Percentiles rank a stretch among this genome's conserved stretches.
These are phyloP conservation scores for Mycena rebaudengoi DNA, from an alignment of 768 basidiomycete genomes.

Conservation along the genomic window DNA sequence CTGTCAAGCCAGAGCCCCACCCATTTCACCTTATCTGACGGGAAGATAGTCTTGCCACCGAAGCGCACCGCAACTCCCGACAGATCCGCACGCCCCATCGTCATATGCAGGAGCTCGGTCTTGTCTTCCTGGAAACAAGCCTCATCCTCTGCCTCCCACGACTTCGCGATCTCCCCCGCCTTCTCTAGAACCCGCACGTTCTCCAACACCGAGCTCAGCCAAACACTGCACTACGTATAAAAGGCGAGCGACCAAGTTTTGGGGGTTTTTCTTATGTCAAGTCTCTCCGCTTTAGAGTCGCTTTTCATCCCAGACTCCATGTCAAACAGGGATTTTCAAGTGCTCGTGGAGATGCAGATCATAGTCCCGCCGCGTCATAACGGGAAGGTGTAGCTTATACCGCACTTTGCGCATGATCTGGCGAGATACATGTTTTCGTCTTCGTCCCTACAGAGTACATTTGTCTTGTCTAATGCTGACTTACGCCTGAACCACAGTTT, in stretches of 20 bases:
- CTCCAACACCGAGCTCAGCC: constrained; percentile 48
- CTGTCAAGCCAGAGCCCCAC: not conserved
- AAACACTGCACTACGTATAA: constrained; percentile 39
- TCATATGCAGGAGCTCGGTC: not conserved
- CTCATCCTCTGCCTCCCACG: not conserved
- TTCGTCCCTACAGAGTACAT: no score
- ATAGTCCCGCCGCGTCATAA: constrained; percentile 32
- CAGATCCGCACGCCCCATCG: not conserved
- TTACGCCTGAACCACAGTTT: constrained; percentile 15
- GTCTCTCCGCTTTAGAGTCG: constrained; percentile 77
- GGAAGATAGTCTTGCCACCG: not conserved
- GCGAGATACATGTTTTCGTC: constrained; percentile 29
- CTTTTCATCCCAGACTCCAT: constrained; percentile 57
- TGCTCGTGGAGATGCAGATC: constrained; percentile 77
- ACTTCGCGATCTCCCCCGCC: not conserved
- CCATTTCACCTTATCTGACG: not conserved
- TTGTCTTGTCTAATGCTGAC: no score
- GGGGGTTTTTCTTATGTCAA: constrained; percentile 41
- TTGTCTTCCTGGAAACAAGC: no score
- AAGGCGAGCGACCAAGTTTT: constrained; percentile 36
- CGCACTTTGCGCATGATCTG: constrained; percentile 28
- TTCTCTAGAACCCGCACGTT: not conserved
- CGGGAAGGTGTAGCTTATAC: constrained; percentile 10
- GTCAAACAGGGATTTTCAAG: constrained; percentile 64
- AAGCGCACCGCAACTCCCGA: not conserved